A percentile compares a stretch with the other conserved stretches of the same genome.
Evolutionary conservation across 2,329 filamentous ascomycete species (phyloP).

Genomic region (Epichloe scottii): DNA sequence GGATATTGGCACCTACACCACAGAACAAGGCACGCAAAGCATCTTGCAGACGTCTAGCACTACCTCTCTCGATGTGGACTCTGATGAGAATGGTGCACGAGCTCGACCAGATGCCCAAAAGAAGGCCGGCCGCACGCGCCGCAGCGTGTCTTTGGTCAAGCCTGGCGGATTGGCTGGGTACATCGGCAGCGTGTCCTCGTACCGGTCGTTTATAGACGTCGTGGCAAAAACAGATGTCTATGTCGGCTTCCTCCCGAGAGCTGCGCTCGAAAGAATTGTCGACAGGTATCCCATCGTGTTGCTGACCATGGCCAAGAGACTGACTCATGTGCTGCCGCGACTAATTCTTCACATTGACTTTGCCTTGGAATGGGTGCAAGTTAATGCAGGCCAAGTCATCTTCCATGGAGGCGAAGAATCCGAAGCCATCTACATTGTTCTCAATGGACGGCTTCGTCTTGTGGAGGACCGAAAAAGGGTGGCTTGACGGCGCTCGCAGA

Average conservation of each 20-base stretch:
- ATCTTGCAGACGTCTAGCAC: constrained; percentile 19
- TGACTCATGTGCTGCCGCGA: constrained; percentile 79
- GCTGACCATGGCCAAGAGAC: constrained; percentile 86
- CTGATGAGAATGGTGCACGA: not conserved
- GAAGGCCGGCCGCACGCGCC: constrained; percentile 31
- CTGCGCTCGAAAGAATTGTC: constrained; percentile 79
- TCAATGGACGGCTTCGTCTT: constrained; percentile 80
- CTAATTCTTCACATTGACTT: constrained; percentile 96
- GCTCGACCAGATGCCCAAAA: constrained; percentile 17
- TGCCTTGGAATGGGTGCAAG: constrained; percentile 94
- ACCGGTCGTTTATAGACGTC: constrained; percentile 91
- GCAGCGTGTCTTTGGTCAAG: constrained; percentile 82
- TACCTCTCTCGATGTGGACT: constrained; percentile 9
- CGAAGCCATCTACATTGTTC: constrained; percentile 94
- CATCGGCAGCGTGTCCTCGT: constrained; percentile 85
- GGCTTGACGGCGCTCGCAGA: constrained; percentile 80
- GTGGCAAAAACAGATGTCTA: constrained; percentile 97
- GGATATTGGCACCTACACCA: constrained; percentile 69
- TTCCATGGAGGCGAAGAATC: constrained; percentile 92
- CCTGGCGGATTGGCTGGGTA: constrained; percentile 91
- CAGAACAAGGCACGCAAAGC: constrained; percentile 18
- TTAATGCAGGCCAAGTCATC: constrained; percentile 87
- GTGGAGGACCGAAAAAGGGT: constrained; percentile 70
- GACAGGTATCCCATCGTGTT: constrained; percentile 87
- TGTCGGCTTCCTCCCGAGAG: constrained; percentile 82